A percentile compares a stretch with the other conserved stretches of the same genome.
phyloP scores from a whole-genome alignment of 257 asterid genomes.

The Ilex aquifolium region DNA sequence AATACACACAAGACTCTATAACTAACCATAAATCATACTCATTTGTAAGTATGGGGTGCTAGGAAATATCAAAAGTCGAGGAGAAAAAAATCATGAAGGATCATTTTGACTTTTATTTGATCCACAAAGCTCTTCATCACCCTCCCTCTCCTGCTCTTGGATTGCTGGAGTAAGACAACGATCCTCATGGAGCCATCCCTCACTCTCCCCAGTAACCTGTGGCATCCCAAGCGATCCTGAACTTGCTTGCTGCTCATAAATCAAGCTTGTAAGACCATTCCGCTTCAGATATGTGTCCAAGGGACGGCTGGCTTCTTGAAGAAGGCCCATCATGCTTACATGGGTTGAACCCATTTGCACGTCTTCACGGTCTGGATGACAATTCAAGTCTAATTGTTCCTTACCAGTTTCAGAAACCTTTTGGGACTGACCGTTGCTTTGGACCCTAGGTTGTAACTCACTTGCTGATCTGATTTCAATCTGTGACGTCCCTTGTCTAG shows the following conservation, averaged over 20 bases:
- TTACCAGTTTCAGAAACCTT: constrained; percentile 35
- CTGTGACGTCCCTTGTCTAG: constrained; percentile 22
- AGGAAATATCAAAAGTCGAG: background rate
- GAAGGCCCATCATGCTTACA: constrained; percentile 67
- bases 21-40: too few relatives aligned
- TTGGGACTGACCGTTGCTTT: constrained; percentile 30
- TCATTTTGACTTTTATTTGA: constrained; percentile 22
- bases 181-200: constrained; percentile 28
- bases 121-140: constrained; percentile 26
- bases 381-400: constrained; percentile 62
- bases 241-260: constrained; percentile 42
- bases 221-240: constrained; percentile 27
- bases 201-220: constrained; percentile 28
- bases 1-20: too few relatives aligned
- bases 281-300: constrained; percentile 69
- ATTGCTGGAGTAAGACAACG: constrained; percentile 19
- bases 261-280: constrained; percentile 85
- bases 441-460: constrained; percentile 29
- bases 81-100: background rate
- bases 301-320: constrained; percentile 85
- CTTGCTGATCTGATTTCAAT: constrained; percentile 32
- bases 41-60: too few relatives aligned
- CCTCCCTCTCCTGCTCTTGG: constrained; percentile 45
- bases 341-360: constrained; percentile 27
- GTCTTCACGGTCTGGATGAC: constrained; percentile 51